Evolutionary conservation across 495 filamentous ascomycete genomes (phyloP).

Genomic region (Cryomyces antarcticus): DNA sequence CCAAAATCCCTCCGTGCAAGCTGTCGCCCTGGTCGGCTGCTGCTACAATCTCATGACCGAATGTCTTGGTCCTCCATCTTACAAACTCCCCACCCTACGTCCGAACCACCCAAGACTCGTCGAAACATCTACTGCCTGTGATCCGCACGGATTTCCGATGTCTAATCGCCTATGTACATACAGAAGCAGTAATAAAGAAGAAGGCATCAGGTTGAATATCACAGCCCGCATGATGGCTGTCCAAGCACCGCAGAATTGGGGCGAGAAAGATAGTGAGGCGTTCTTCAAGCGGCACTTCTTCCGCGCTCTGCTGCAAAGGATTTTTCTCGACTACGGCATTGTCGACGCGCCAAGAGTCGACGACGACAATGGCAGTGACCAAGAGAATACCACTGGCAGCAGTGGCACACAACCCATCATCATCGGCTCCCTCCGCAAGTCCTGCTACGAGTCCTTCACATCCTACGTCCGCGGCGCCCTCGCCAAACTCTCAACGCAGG

Average conservation of each 20-base stretch:
- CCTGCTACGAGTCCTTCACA: conserved; percentile 54
- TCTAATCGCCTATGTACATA: conserved; percentile 47
- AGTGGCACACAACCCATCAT: conserved; percentile 48
- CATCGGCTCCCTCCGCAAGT: conserved; percentile 66
- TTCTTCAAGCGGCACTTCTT: conserved; percentile 94
- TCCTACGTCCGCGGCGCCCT: conserved; percentile 67
- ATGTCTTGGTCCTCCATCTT: conserved; percentile 65
- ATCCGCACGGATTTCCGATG: conserved; percentile 88
- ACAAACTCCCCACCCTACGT: conserved; percentile 46
- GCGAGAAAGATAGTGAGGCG: conserved; percentile 47
- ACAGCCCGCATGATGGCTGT: conserved; percentile 94
- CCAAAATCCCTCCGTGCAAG: conserved; percentile 61
- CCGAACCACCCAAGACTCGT: conserved; percentile 40
- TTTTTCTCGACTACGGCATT: conserved; percentile 67
- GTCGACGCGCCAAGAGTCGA: conserved; percentile 32
- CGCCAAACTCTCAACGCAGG: conserved; percentile 40
- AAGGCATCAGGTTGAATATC: conserved; percentile 72
- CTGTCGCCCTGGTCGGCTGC: conserved; percentile 87
- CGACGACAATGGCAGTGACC: conserved; percentile 3
- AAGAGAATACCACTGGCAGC: conserved; percentile 14
- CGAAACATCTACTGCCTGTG: conserved; percentile 38
- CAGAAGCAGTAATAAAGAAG: conserved; percentile 7
- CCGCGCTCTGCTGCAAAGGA: conserved; percentile 70
- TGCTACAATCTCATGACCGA: conserved; percentile 96
- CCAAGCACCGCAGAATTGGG: conserved; percentile 89